These are phyloP conservation scores for Colletotrichum echinochloae DNA, from an alignment of 2,329 filamentous ascomycete species.

Conservation along the genomic window DNA sequence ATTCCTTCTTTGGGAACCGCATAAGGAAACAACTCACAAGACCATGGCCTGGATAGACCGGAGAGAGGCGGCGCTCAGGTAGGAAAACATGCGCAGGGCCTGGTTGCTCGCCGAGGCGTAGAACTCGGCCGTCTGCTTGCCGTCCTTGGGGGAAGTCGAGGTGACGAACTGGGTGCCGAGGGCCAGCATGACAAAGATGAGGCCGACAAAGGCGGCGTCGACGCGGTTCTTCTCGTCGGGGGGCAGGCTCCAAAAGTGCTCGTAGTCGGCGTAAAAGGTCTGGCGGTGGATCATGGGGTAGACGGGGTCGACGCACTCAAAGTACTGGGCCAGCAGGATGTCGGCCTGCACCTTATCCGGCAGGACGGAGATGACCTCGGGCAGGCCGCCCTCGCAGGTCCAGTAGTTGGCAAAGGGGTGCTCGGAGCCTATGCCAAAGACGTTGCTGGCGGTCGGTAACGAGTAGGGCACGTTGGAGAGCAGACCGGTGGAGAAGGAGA, in stretches of 20 bases:
- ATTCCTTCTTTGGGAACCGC: fast-evolving
- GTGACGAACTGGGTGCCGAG: conserved; percentile 83
- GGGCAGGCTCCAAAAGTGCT: conserved; percentile 78
- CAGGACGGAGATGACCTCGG: conserved; percentile 80
- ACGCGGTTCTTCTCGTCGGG: conserved; percentile 67
- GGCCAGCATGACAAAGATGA: conserved; percentile 82
- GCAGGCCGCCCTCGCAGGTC: conserved; percentile 81
- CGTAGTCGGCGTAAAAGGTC: conserved; percentile 82
- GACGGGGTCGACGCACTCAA: conserved; percentile 80
- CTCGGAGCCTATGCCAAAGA: conserved; percentile 84
- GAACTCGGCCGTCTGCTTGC: conserved; percentile 83
- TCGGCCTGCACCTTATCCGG: conserved; percentile 83
- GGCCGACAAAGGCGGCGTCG: conserved; percentile 77
- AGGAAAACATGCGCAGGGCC: conserved; percentile 79
- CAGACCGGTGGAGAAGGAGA: conserved; percentile 68
- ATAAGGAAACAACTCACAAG: conserved; percentile 51
- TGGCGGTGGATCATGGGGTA: conserved; percentile 84
- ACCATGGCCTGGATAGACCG: conserved; percentile 84
- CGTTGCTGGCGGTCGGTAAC: conserved; percentile 76
- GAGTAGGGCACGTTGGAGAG: conserved; percentile 81
- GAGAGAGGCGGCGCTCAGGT: conserved; percentile 79
- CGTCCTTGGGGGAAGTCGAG: conserved; percentile 67
- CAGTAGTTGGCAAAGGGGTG: conserved; percentile 88
- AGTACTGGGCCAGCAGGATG: conserved; percentile 73
- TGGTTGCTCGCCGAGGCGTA: conserved; percentile 85